Conservation (phyloP, 2,329 filamentous ascomycete genomes). For the Aspergillus calidoustus region DNA sequence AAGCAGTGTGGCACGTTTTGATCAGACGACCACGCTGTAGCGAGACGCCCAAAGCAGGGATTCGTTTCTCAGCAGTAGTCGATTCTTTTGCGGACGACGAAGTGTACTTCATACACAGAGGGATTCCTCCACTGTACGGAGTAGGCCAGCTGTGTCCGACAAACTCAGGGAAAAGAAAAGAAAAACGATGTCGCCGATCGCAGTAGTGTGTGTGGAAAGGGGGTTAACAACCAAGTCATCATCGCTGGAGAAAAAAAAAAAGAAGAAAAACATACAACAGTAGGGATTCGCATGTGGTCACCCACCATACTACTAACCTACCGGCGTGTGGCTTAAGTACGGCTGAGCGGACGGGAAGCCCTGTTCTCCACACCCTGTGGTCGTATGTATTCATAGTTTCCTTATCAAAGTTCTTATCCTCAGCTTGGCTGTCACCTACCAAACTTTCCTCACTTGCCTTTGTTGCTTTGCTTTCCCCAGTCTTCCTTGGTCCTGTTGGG, state of each 20-base stretch:
- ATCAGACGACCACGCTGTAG: neutral
- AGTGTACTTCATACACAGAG: too few species aligned
- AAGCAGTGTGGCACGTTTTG: neutral
- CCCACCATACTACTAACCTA: conserved; percentile 19
- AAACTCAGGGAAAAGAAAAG: too few species aligned
- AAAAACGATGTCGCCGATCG: too few species aligned
- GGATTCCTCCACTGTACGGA: too few species aligned
- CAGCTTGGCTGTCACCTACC: neutral
- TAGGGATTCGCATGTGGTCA: conserved; percentile 19
- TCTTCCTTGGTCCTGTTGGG: neutral
- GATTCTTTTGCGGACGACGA: too few species aligned
- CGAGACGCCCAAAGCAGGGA: neutral
- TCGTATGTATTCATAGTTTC: conserved; percentile 3
- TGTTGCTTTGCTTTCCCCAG: neutral
- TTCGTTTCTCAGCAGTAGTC: neutral
- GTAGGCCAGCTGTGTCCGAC: too few species aligned
- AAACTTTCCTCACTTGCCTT: neutral
- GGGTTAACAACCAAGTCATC: too few species aligned
- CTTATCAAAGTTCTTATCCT: too few species aligned
- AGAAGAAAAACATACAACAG: conserved; percentile 16
- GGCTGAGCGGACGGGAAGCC: conserved; percentile 22
- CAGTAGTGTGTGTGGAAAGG: neutral
- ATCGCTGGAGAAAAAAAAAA: neutral
- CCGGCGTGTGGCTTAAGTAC: conserved; percentile 20
- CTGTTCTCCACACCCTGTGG: conserved; percentile 21